Percentiles rank a stretch among this genome's conserved stretches.
Evolutionary conservation across 768 basidiomycete genomes (phyloP).

Genomic region (Cantharellus cinnabarinus): DNA sequence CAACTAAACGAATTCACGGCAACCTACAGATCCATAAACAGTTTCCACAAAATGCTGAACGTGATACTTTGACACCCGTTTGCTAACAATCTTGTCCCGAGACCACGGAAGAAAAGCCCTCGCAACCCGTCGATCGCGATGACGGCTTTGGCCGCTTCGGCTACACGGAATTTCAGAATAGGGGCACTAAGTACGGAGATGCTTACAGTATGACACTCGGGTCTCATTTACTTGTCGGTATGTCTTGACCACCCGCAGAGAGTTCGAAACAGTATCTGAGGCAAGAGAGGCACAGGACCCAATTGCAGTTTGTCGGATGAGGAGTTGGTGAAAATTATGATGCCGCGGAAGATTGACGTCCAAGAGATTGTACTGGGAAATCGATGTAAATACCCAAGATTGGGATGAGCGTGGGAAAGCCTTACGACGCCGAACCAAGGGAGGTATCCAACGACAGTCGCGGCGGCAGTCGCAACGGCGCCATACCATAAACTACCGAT

Average conservation of each 20-base stretch:
- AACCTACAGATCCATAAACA: conserved; percentile 74
- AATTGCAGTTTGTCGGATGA: conserved; percentile 70
- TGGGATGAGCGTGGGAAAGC: not conserved
- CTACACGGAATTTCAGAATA: conserved; percentile 4
- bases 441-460: conserved; percentile 85
- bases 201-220: conserved; percentile 47
- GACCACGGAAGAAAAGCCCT: conserved; percentile 72
- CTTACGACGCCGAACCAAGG: conserved; percentile 58
- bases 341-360: conserved; percentile 38
- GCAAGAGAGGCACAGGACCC: conserved; percentile 74
- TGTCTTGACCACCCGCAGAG: conserved; percentile 82
- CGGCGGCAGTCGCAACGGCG: conserved; percentile 76
- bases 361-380: conserved; percentile 48
- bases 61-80: conserved; percentile 84
- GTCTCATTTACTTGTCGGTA: conserved; percentile 78
- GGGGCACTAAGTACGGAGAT: not conserved
- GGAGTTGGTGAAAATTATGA: conserved; percentile 31
- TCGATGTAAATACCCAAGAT: conserved; percentile 5
- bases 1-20: not conserved
- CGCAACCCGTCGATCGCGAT: conserved; percentile 51
- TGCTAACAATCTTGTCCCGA: conserved; percentile 73
- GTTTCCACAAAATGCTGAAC: conserved; percentile 80
- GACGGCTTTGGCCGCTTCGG: conserved; percentile 56
- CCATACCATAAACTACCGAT: conserved; percentile 74
- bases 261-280: conserved; percentile 77